Evolutionary conservation across 1,284 basidiomycete genomes (phyloP), one percentile per base, ranked within the genome.

Genomic region (Pterulicium gracile): DNA sequence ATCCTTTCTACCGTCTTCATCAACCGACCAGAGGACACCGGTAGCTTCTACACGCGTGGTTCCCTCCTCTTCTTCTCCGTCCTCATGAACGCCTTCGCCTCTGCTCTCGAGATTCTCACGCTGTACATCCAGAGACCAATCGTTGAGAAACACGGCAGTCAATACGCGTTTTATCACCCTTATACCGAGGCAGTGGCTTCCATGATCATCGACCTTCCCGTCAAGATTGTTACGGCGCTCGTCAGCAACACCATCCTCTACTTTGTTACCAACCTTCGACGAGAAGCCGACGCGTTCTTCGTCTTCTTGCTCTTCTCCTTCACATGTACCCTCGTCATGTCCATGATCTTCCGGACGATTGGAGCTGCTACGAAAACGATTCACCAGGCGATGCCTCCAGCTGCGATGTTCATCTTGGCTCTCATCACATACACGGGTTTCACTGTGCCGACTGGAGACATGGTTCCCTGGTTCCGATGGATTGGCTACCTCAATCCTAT

Each of bases 311-410:
- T 79, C 2, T 73, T 80, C 52, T 54, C 75, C 7, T 67, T 75
- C 48, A 55, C 59, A 1, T 68, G 72, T 48, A 68, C 74, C 1
- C 44, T 82, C n/a, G 64, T 73, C 3, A 79, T 81, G 70, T 80
- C 76, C 57, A 69, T 72, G 0, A 70, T 73, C 61, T 84, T 83
- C 65, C 69, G 82, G 19, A 62, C 62, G 1, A 56, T 83, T 18
- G 77, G 76, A 1, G 73, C 79, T 0, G 66, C 67, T 7, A 43
- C 20, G 4, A 21, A 24, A 22, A 43, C 20, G 19, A 22, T 43
- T 13, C 23, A 21, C 17, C 20, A 43, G 17, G 42, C 42, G 5
- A 21, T 43, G 20, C 19, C 42, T 43, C 42, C 42, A 21, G 42
- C 42, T 4, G 23, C 20, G 4, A 10, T 43, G 42, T 22, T 43